These are phyloP conservation scores for Austropuccinia psidii DNA, from an alignment of 1,284 basidiomycete genomes.

Conservation along the genomic window DNA sequence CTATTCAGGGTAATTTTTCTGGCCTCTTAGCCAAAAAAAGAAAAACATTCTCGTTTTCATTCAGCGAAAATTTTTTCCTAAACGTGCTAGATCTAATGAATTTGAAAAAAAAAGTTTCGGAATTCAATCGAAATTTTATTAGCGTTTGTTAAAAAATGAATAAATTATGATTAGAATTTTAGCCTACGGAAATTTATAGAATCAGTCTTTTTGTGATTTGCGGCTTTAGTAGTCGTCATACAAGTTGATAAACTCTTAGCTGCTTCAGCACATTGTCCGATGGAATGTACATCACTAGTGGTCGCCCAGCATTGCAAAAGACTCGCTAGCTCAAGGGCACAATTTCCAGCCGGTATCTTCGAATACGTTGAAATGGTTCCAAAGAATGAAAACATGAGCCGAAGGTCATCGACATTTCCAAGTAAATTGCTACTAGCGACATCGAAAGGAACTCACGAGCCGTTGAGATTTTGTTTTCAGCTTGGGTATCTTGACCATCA, in stretches of 20 bases:
- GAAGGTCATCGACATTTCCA: background rate
- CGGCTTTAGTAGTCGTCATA: slow-evolving; percentile 12
- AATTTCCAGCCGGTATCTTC: slow-evolving; percentile 13
- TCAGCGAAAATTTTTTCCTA: background rate
- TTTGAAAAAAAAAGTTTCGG: background rate
- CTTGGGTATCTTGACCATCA: slow-evolving; percentile 34
- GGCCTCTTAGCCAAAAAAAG: too few relatives aligned
- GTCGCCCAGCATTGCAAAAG: slow-evolving; percentile 30
- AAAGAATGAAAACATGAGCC: background rate
- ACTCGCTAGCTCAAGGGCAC: slow-evolving; percentile 19
- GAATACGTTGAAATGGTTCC: background rate
- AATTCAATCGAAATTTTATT: background rate
- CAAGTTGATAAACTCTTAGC: slow-evolving; percentile 22
- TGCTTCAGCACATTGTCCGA: slow-evolving; percentile 15
- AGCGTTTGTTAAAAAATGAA: background rate
- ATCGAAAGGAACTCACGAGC: too few relatives aligned
- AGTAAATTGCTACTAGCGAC: too few relatives aligned
- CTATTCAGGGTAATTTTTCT: too few relatives aligned
- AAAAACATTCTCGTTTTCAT: too few relatives aligned
- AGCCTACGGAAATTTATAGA: slow-evolving; percentile 31
- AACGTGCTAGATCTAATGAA: background rate
- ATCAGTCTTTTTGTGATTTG: slow-evolving; percentile 3
- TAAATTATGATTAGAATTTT: background rate
- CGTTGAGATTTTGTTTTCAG: slow-evolving; percentile 23
- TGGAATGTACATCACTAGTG: slow-evolving; percentile 22